phyloP scores from a whole-genome alignment of 176 grass and related monocot genomes.

The Oryza longistaminata region DNA sequence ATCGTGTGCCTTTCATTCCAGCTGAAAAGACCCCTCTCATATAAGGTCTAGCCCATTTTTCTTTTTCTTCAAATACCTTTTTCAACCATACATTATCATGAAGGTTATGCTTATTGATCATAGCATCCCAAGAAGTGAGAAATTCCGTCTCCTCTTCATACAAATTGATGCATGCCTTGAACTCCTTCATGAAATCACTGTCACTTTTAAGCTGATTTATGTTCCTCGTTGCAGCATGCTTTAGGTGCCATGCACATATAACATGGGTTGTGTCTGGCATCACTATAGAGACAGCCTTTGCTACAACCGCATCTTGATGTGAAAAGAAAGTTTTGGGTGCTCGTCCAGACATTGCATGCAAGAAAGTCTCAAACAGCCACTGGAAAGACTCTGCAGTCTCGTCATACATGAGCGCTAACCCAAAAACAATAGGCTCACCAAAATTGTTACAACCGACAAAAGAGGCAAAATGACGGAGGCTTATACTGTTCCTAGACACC shows the following conservation, averaged over 20 bases:
- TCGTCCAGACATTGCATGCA: slow-evolving; percentile 52
- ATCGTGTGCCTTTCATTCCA: slow-evolving; percentile 52
- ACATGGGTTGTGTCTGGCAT: slow-evolving; percentile 57
- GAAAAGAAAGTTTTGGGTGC: slow-evolving; percentile 50
- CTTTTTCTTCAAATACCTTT: slow-evolving; percentile 59
- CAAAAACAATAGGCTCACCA: slow-evolving; percentile 55
- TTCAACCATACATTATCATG: slow-evolving; percentile 53
- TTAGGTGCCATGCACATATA: slow-evolving; percentile 55
- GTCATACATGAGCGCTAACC: slow-evolving; percentile 51
- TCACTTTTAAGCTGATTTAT: slow-evolving; percentile 42
- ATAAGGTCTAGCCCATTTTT: slow-evolving; percentile 61
- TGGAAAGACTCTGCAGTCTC: slow-evolving; percentile 52
- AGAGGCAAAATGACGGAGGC: slow-evolving; percentile 47
- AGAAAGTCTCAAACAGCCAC: slow-evolving; percentile 69
- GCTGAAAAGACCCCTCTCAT: slow-evolving; percentile 53
- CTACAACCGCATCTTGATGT: slow-evolving; percentile 49
- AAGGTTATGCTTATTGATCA: slow-evolving; percentile 60
- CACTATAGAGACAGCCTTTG: slow-evolving; percentile 38
- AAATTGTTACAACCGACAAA: slow-evolving; percentile 67
- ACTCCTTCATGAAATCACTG: slow-evolving; percentile 58
- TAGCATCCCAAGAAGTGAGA: slow-evolving; percentile 53
- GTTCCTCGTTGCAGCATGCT: slow-evolving; percentile 44
- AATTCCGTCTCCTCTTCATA: slow-evolving; percentile 58
- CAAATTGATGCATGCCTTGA: slow-evolving; percentile 57
- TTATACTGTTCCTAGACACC: slow-evolving; percentile 43